These are phyloP conservation scores for Ziziphus jujuba DNA, from an alignment of 306 rosid species.

Conservation along the genomic window DNA sequence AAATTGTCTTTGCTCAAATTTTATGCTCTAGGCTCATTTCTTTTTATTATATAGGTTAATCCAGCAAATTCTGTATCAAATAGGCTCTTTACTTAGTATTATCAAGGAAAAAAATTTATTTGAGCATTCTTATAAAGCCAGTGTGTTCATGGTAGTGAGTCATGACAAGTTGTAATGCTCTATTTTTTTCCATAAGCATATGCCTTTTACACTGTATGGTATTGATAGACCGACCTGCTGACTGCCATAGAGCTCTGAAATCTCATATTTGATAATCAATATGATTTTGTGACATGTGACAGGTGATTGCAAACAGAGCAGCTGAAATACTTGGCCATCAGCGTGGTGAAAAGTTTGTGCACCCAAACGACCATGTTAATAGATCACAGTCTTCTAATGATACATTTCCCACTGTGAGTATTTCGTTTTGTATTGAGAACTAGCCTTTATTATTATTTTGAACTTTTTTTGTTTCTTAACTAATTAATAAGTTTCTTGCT, in stretches of 20 bases:
- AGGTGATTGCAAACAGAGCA: conserved; percentile 98
- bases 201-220: neutral
- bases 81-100: too few species aligned
- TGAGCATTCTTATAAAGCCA: too few species aligned
- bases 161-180: neutral
- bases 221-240: neutral
- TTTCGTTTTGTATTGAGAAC: conserved; percentile 17
- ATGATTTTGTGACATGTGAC: conserved; percentile 13
- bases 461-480: conserved; percentile 5
- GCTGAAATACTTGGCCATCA: conserved; percentile 93
- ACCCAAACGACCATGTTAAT: conserved; percentile 98
- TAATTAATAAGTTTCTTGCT: conserved; percentile 1
- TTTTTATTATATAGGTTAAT: neutral
- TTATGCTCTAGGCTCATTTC: neutral
- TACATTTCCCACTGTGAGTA: conserved; percentile 90
- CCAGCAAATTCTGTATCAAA: too few species aligned
- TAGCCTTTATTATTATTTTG: neutral
- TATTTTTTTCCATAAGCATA: neutral
- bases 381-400: conserved; percentile 97
- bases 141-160: neutral
- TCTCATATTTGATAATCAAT: neutral
- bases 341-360: conserved; percentile 90
- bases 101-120: too few species aligned
- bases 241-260: neutral
- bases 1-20: neutral